A percentile compares a stretch with the other conserved stretches of the same genome.
These are phyloP conservation scores for Zhuliangozyma parablackwelliae DNA, from an alignment of 1,139 yeast genomes.

Conservation along the genomic window DNA sequence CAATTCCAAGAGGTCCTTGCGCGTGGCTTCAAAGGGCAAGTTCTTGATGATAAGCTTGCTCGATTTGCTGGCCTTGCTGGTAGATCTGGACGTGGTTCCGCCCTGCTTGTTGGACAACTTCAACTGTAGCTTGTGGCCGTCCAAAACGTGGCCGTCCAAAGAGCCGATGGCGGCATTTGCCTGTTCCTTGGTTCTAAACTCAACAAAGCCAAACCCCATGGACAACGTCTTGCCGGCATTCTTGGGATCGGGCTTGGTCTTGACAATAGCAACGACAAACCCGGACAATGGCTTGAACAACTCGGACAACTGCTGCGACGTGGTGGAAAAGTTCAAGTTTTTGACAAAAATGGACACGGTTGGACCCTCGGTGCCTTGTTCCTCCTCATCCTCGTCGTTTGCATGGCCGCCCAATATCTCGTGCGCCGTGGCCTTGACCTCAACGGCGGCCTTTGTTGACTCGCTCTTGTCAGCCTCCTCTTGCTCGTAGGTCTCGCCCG, in stretches of 20 bases:
- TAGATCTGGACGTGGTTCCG: constrained; percentile 14
- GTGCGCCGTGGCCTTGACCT: constrained; percentile 26
- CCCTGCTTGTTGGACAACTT: constrained; percentile 76
- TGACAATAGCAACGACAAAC: constrained; percentile 76
- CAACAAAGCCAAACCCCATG: constrained; percentile 98
- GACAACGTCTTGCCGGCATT: constrained; percentile 60
- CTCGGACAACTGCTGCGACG: constrained; percentile 51
- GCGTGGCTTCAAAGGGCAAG: constrained; percentile 92
- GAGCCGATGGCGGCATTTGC: constrained; percentile 73
- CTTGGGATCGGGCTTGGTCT: constrained; percentile 85
- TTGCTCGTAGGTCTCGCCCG: constrained; percentile 23
- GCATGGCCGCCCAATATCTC: constrained; percentile 24
- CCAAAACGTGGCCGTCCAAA: constrained; percentile 74
- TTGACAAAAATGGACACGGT: constrained; percentile 86
- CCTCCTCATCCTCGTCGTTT: constrained; percentile 28
- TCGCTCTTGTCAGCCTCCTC: constrained; percentile 1
- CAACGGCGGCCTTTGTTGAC: constrained; percentile 23
- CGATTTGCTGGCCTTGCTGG: constrained; percentile 37
- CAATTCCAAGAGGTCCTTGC: constrained; percentile 85
- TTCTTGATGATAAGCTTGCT: constrained; percentile 90
- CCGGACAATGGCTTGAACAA: constrained; percentile 72
- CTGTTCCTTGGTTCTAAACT: constrained; percentile 71
- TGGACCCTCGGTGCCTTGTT: constrained; percentile 52
- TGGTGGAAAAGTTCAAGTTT: constrained; percentile 84
- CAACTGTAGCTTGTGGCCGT: constrained; percentile 86